Evolutionary conservation across 164 flowering plant genomes (phyloP).

Genomic region (Santalum album): DNA sequence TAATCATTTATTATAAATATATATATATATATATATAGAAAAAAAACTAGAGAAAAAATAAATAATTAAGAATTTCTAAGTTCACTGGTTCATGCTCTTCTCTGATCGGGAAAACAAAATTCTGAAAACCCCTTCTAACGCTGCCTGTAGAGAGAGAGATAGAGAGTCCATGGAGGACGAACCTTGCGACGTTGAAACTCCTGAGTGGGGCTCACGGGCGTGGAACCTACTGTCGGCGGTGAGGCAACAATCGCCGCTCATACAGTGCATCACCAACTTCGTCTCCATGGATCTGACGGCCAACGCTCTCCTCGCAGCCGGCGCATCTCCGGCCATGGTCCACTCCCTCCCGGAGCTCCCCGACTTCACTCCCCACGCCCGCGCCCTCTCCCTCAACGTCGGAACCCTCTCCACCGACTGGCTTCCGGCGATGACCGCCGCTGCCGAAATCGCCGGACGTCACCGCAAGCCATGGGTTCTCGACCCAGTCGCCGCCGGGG

Average conservation of each 20-base stretch:
- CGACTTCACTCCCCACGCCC: conserved; percentile 66
- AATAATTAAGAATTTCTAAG: too few relatives aligned
- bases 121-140: too few relatives aligned
- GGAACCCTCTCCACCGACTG: conserved; percentile 73
- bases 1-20: too few relatives aligned
- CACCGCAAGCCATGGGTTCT: conserved; percentile 75
- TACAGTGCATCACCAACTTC: conserved; percentile 94
- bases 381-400: conserved; percentile 58
- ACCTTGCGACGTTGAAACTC: too few relatives aligned
- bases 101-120: too few relatives aligned
- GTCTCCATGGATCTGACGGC: conserved; percentile 94
- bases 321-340: conserved; percentile 91
- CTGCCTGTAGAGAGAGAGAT: too few relatives aligned
- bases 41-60: too few relatives aligned
- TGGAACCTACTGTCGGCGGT: conserved; percentile 39
- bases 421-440: conserved; percentile 71
- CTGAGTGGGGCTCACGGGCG: conserved; percentile 30
- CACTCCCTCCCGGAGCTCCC: conserved; percentile 63
- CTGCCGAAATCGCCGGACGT: conserved; percentile 35
- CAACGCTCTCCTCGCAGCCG: conserved; percentile 72
- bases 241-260: conserved; percentile 46
- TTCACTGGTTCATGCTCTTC: too few relatives aligned
- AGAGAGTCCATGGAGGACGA: too few relatives aligned
- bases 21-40: too few relatives aligned
- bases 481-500: conserved; percentile 86